These are phyloP conservation scores for Nemania serpens DNA, from an alignment of 2,329 filamentous ascomycete species.

Conservation along the genomic window DNA sequence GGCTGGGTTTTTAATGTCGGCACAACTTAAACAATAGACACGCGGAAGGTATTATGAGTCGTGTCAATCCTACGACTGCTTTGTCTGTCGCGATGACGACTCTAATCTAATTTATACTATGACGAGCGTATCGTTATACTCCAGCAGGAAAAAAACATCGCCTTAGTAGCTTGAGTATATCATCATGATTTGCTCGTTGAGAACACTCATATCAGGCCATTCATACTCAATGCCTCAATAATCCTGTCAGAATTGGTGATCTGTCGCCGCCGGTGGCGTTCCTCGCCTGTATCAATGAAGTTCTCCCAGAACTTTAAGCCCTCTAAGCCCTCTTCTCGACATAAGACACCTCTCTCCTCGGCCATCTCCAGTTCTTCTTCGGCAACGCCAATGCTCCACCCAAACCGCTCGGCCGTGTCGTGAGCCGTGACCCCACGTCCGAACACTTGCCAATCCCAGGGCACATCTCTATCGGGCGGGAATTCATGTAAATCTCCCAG, in stretches of 20 bases:
- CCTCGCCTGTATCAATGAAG: constrained; percentile 56
- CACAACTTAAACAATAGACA: constrained; percentile 5
- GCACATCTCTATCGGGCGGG: constrained; percentile 65
- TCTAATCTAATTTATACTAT: too few species aligned
- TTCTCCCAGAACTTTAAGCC: constrained; percentile 95
- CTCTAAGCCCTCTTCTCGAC: constrained; percentile 89
- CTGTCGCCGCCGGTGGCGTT: constrained; percentile 39
- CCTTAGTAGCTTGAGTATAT: neutral
- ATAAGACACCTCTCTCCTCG: constrained; percentile 84
- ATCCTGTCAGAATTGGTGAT: constrained; percentile 49
- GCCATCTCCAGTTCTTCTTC: constrained; percentile 97
- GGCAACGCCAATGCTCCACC: constrained; percentile 96
- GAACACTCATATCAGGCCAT: constrained; percentile 32
- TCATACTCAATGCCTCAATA: constrained; percentile 47
- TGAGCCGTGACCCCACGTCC: constrained; percentile 88
- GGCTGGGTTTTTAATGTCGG: constrained; percentile 6
- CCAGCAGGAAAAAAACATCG: too few species aligned
- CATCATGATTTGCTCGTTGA: constrained; percentile 1
- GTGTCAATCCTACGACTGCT: neutral
- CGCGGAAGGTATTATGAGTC: neutral
- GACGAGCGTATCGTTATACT: too few species aligned
- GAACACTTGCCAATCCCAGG: constrained; percentile 78
- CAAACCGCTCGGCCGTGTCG: constrained; percentile 86
- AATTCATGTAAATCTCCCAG: constrained; percentile 72
- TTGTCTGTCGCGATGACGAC: too few species aligned